Conservation (phyloP, 2,329 filamentous ascomycete species). For the Ustulina deusta region DNA sequence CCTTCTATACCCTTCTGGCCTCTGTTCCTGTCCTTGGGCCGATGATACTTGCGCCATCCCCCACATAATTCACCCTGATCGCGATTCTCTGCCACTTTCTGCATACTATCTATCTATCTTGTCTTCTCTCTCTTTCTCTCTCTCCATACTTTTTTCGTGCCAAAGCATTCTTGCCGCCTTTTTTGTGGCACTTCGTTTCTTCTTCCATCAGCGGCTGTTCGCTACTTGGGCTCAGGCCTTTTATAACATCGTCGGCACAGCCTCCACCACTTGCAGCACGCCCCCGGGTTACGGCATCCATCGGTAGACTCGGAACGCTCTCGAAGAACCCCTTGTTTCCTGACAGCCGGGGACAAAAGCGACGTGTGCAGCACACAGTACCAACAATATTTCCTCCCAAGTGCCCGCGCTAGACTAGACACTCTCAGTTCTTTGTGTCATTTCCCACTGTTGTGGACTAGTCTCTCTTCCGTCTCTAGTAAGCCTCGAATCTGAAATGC, state of each 20-base stretch:
- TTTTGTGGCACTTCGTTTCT: conserved; percentile 3
- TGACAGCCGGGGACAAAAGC: conserved; percentile 31
- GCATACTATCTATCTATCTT: conserved; percentile 2
- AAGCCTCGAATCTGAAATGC: conserved; percentile 41
- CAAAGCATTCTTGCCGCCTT: conserved; percentile 10
- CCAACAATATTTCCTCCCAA: conserved; percentile 19
- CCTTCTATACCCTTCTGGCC: conserved; percentile 5
- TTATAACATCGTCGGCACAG: background rate
- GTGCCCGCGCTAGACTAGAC: conserved; percentile 4
- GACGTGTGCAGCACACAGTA: conserved; percentile 27
- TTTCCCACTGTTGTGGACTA: conserved; percentile 14
- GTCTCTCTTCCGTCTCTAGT: conserved; percentile 34
- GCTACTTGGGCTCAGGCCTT: background rate
- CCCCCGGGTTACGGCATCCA: background rate
- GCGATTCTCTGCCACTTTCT: conserved; percentile 1
- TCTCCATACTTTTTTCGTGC: background rate
- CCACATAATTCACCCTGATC: conserved; percentile 1
- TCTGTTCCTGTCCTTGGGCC: background rate
- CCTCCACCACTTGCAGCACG: conserved; percentile 3
- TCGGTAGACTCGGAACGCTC: background rate
- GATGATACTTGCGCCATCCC: conserved; percentile 16
- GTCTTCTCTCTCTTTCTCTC: background rate
- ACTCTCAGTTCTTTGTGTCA: conserved; percentile 29
- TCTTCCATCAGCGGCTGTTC: conserved; percentile 8
- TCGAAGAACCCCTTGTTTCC: conserved; percentile 15